phyloP scores from a whole-genome alignment of 148 eudicot species.

The Selenicereus undatus region DNA sequence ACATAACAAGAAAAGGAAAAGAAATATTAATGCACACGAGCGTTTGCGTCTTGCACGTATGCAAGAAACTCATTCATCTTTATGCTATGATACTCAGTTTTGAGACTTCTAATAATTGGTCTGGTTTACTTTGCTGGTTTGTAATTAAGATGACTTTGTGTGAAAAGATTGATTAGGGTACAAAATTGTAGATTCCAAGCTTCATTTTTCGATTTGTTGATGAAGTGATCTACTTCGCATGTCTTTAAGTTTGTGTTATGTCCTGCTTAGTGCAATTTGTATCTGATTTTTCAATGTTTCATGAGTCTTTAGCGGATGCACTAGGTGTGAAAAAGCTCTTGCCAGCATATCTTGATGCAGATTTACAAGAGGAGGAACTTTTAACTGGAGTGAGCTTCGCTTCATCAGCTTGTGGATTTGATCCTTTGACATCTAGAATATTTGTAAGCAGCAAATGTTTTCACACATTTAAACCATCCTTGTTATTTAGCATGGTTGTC shows the following conservation, averaged over 20 bases:
- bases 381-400: conserved; percentile 76
- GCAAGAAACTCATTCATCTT: too few relatives aligned
- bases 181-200: too few relatives aligned
- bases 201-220: too few relatives aligned
- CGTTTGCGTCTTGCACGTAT: too few relatives aligned
- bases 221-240: too few relatives aligned
- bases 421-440: conserved; percentile 48
- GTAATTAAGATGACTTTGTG: too few relatives aligned
- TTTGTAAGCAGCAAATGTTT: conserved; percentile 26
- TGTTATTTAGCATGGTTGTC: too few relatives aligned
- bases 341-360: conserved; percentile 50
- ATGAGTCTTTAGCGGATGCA: conserved; percentile 32
- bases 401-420: conserved; percentile 61
- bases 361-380: conserved; percentile 37
- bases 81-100: too few relatives aligned
- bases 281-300: neutral
- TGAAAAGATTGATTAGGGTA: too few relatives aligned
- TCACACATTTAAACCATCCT: neutral
- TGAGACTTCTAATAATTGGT: too few relatives aligned
- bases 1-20: neutral
- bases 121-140: too few relatives aligned
- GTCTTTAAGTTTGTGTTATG: too few relatives aligned
- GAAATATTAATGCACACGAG: neutral
- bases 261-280: neutral
- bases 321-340: conserved; percentile 40